phyloP scores from a whole-genome alignment of 805 yeast genomes.

The Geotrichum ghanense region DNA sequence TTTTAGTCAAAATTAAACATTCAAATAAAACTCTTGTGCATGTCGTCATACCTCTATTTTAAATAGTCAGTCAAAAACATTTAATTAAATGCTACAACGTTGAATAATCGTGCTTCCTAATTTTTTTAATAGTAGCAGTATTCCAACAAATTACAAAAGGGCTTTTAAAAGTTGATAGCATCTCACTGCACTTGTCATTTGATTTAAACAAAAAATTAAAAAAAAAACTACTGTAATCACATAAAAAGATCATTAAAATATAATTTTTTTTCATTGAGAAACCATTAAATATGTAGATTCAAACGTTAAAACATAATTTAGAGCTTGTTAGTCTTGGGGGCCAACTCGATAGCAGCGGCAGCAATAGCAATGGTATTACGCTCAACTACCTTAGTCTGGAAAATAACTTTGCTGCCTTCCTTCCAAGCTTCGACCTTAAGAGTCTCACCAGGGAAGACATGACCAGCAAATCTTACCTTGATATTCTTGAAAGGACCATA shows the following conservation, averaged over 20 bases:
- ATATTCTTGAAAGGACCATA: constrained; percentile 75
- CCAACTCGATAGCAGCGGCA: constrained; percentile 71
- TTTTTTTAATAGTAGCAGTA: too few relatives aligned
- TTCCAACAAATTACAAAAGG: too few relatives aligned
- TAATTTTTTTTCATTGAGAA: background rate
- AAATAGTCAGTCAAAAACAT: too few relatives aligned
- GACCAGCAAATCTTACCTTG: constrained; percentile 82
- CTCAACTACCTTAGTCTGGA: constrained; percentile 74
- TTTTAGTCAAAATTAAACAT: too few relatives aligned
- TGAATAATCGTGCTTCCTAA: too few relatives aligned
- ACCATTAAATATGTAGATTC: background rate
- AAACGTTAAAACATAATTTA: background rate
- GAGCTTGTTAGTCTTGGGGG: background rate
- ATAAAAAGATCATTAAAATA: background rate
- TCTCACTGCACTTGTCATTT: too few relatives aligned
- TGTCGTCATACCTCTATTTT: too few relatives aligned
- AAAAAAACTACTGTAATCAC: too few relatives aligned
- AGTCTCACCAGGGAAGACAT: constrained; percentile 92
- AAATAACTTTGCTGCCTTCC: constrained; percentile 53
- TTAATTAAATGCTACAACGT: too few relatives aligned
- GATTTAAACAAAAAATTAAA: too few relatives aligned
- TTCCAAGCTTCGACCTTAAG: constrained; percentile 79
- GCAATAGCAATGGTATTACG: constrained; percentile 69
- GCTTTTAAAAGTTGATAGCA: too few relatives aligned
- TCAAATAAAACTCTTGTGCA: too few relatives aligned